Percentiles rank a stretch among this genome's conserved stretches.
phyloP scores from a whole-genome alignment of 345 rosid genomes.

The Gynandropsis gynandra region DNA sequence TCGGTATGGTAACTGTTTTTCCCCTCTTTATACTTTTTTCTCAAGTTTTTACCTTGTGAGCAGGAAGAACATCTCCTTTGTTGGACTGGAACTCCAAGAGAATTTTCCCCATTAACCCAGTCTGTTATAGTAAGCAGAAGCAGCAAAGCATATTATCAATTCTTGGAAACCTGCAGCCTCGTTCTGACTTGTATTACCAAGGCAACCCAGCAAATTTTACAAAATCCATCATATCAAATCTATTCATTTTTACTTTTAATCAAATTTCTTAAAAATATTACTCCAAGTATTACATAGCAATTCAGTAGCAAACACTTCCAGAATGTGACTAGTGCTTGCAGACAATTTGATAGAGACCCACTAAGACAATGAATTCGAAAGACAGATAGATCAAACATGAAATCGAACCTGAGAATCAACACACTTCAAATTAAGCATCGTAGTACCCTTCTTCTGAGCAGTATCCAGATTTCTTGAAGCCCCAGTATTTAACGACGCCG shows the following conservation, averaged over 20 bases:
- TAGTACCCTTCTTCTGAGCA: slow-evolving; percentile 67
- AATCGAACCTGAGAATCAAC: slow-evolving; percentile 60
- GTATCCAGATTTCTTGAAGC: slow-evolving; percentile 53
- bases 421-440: slow-evolving; percentile 72
- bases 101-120: slow-evolving; percentile 86
- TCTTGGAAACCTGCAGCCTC: not conserved
- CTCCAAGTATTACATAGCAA: too few species aligned
- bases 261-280: too few species aligned
- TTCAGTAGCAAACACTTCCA: too few species aligned
- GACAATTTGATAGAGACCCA: not conserved
- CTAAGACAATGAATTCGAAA: not conserved
- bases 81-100: slow-evolving; percentile 87
- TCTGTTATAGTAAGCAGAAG: slow-evolving; percentile 22
- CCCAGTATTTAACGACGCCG: slow-evolving; percentile 62
- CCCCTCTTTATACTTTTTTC: too few species aligned
- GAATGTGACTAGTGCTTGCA: not conserved
- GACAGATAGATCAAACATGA: not conserved
- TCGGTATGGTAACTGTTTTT: too few species aligned
- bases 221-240: too few species aligned
- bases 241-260: too few species aligned
- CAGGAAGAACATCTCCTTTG: slow-evolving; percentile 92
- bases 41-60: slow-evolving; percentile 58
- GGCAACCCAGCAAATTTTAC: too few species aligned
- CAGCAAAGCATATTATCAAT: slow-evolving; percentile 5
- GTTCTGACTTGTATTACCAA: too few species aligned